Conservation (phyloP, 2,329 filamentous ascomycete genomes). For the Cryphonectria radicalis region DNA sequence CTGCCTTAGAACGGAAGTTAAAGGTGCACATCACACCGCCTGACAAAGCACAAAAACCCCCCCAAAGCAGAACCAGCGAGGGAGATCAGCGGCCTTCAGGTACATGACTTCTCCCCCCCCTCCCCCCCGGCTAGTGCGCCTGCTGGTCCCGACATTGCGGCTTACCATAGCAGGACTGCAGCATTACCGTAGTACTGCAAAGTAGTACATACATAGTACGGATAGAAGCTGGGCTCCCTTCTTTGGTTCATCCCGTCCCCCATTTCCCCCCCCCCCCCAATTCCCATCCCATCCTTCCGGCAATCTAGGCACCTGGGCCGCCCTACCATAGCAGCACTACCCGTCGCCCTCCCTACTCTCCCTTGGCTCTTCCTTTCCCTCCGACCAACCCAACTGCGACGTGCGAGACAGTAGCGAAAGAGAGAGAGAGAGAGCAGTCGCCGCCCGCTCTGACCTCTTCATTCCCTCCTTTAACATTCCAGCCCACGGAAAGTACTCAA, state of each 20-base stretch:
- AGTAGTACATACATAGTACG: too few relatives aligned
- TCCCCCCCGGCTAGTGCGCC: background rate
- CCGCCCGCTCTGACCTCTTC: conserved; percentile 26
- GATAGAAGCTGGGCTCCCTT: background rate
- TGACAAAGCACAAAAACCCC: background rate
- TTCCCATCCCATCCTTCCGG: conserved; percentile 10
- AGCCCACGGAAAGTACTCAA: conserved; percentile 21
- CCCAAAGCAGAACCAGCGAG: background rate
- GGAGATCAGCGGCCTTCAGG: background rate
- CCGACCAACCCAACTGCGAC: background rate
- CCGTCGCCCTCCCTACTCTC: background rate
- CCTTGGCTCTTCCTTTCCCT: conserved; percentile 8
- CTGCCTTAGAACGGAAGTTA: background rate
- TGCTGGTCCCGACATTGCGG: conserved; percentile 7
- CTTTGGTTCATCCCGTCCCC: conserved; percentile 9
- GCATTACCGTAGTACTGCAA: background rate
- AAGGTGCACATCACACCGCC: conserved; percentile 6
- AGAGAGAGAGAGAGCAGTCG: conserved; percentile 2
- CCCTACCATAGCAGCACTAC: conserved; percentile 2
- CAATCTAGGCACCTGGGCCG: conserved; percentile 9
- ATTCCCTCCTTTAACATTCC: conserved; percentile 31
- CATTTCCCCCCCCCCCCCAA: background rate
- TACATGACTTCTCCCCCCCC: background rate
- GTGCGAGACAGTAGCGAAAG: background rate
- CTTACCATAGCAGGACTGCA: conserved; percentile 10